A percentile compares a stretch with the other conserved stretches of the same genome.
phyloP scores from a whole-genome alignment of 1,139 yeast species.

The Keqinozyma sinolaborantium region DNA sequence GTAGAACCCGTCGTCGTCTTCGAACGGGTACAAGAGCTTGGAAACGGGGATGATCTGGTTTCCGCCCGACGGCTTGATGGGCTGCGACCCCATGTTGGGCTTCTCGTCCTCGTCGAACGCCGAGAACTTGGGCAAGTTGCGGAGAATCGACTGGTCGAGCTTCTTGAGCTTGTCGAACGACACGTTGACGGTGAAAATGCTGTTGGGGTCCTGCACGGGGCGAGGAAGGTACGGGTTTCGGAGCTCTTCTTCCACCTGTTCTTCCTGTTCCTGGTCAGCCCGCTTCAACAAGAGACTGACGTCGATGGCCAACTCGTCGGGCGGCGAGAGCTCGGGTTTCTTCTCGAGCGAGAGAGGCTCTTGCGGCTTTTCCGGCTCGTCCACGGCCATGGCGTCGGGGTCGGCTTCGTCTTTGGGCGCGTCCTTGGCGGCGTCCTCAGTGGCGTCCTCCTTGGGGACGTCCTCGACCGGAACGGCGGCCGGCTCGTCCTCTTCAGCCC shows the following conservation, averaged over 20 bases:
- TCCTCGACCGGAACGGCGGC: no score
- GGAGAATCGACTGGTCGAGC: conserved; percentile 51
- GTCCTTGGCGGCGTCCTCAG: neutral
- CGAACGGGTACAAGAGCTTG: conserved; percentile 57
- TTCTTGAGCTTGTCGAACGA: conserved; percentile 50
- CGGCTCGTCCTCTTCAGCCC: conserved; percentile 7
- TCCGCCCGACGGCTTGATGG: conserved; percentile 20
- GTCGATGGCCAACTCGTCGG: conserved; percentile 10
- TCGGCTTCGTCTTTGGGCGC: neutral
- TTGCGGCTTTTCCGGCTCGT: neutral
- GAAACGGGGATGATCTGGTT: conserved; percentile 41
- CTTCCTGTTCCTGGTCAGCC: conserved; percentile 5
- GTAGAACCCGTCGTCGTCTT: conserved; percentile 61
- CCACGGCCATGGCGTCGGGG: conserved; percentile 1
- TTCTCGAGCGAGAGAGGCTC: conserved; percentile 1
- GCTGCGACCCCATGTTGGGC: conserved; percentile 12
- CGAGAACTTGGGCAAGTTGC: conserved; percentile 50
- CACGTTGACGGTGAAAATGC: conserved; percentile 59
- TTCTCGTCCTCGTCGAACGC: conserved; percentile 43
- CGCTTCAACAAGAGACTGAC: conserved; percentile 8
- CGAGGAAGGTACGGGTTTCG: conserved; percentile 5
- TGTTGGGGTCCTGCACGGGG: conserved; percentile 10
- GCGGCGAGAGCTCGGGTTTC: conserved; percentile 2
- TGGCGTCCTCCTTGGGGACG: conserved; percentile 2
- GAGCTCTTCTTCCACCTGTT: conserved; percentile 1